phyloP scores from a whole-genome alignment of 345 rosid species.

The Camelina laxa region DNA sequence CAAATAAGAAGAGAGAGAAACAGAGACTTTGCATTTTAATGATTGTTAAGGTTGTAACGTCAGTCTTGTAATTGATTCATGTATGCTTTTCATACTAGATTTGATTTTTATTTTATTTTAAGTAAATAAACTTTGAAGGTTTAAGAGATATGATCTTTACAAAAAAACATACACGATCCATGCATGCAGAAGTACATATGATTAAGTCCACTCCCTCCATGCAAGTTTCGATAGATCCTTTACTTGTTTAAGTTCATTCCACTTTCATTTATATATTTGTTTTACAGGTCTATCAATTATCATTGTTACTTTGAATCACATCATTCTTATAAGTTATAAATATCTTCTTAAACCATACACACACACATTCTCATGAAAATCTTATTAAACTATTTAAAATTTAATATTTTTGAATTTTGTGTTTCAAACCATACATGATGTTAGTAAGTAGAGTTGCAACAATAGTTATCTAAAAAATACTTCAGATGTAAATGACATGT shows the following conservation, averaged over 20 bases:
- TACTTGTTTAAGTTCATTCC: conserved; percentile 2
- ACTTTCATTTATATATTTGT: neutral
- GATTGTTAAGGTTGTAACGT: conserved; percentile 33
- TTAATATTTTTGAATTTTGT: neutral
- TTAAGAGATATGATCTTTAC: conserved; percentile 36
- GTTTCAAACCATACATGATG: neutral
- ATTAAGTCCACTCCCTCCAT: conserved; percentile 40
- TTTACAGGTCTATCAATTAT: neutral
- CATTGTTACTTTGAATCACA: conserved; percentile 2
- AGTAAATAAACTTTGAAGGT: conserved; percentile 31
- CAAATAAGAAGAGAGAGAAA: conserved; percentile 30
- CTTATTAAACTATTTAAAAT: neutral
- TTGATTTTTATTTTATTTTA: conserved; percentile 16
- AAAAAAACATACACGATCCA: conserved; percentile 35
- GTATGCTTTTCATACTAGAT: conserved; percentile 37
- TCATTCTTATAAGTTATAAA: neutral
- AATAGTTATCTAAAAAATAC: no score
- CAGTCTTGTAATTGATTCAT: conserved; percentile 25
- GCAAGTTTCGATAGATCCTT: conserved; percentile 39
- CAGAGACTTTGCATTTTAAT: neutral
- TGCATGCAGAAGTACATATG: conserved; percentile 44
- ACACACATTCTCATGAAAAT: neutral
- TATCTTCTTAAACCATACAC: neutral
- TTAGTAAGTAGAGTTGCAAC: no score
- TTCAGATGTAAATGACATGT: no score